Percentiles rank a stretch among this genome's conserved stretches.
phyloP scores from a whole-genome alignment of 2,329 filamentous ascomycete genomes.

The Diaporthe caulivora region DNA sequence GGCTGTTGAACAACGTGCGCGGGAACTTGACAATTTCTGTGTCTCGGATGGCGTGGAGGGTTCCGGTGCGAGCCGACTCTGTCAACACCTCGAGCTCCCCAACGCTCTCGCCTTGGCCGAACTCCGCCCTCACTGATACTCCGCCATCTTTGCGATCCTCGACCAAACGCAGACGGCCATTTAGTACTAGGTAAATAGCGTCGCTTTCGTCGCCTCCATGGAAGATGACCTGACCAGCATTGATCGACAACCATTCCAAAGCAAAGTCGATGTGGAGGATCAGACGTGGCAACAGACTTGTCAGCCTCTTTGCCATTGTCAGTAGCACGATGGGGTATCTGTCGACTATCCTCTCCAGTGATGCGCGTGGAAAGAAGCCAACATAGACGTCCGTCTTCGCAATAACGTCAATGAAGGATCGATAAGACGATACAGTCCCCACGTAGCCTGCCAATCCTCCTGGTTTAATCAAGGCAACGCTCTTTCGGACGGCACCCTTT shows the following conservation, averaged over 20 bases:
- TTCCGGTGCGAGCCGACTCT: constrained; percentile 90
- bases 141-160: constrained; percentile 84
- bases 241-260: constrained; percentile 97
- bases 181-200: constrained; percentile 97
- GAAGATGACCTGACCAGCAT: constrained; percentile 93
- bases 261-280: constrained; percentile 98
- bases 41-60: constrained; percentile 94
- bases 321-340: constrained; percentile 91
- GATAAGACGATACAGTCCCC: constrained; percentile 92
- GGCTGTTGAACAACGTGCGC: constrained; percentile 94
- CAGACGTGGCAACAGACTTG: constrained; percentile 86
- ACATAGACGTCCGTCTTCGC: constrained; percentile 99
- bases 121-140: constrained; percentile 90
- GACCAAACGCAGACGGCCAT: constrained; percentile 88
- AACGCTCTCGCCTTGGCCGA: constrained; percentile 96
- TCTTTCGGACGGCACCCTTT: constrained; percentile 68
- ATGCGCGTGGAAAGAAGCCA: constrained; percentile 87
- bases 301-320: constrained; percentile 96
- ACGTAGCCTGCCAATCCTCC: constrained; percentile 95
- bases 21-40: constrained; percentile 97
- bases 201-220: constrained; percentile 96
- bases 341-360: constrained; percentile 92
- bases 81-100: constrained; percentile 98
- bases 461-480: constrained; percentile 91
- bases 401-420: constrained; percentile 95